These are phyloP conservation scores for Desmodesmus armatus DNA, from an alignment of 139 green algal species.

Conservation along the genomic window DNA sequence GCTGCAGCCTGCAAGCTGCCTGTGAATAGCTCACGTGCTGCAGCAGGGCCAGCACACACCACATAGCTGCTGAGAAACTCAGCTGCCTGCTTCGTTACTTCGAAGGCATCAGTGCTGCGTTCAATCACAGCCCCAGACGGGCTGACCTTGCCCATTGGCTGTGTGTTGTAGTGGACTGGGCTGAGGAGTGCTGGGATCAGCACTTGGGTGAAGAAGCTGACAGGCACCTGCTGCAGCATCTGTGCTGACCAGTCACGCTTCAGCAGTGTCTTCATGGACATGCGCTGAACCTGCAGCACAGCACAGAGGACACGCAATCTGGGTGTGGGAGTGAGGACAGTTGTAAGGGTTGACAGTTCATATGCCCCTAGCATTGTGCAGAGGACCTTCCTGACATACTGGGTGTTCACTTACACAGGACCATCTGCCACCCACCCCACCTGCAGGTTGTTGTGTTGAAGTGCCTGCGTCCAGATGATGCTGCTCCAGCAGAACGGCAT, in stretches of 20 bases:
- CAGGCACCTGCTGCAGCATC: conserved; percentile 21
- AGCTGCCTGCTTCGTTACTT: background rate
- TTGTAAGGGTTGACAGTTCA: too few species aligned
- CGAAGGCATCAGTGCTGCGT: background rate
- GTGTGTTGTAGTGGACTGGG: conserved; percentile 49
- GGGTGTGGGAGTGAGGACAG: too few species aligned
- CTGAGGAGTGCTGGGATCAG: conserved; percentile 49
- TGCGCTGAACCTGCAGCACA: conserved; percentile 49
- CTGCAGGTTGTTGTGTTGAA: conserved; percentile 61
- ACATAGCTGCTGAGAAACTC: conserved; percentile 2
- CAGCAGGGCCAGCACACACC: background rate
- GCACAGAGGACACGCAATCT: background rate
- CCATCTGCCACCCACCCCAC: too few species aligned
- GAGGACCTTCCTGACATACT: too few species aligned
- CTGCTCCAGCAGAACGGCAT: conserved; percentile 24
- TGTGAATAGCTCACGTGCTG: background rate
- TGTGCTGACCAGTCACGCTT: conserved; percentile 53
- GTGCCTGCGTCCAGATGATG: conserved; percentile 56
- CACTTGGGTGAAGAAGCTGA: conserved; percentile 42
- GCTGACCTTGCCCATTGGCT: background rate
- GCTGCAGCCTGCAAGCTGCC: background rate
- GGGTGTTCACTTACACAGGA: too few species aligned
- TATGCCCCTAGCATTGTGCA: too few species aligned
- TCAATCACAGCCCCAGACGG: background rate
- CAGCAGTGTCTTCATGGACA: conserved; percentile 54